Percentiles rank a stretch among this genome's conserved stretches.
These are phyloP conservation scores for Evansstolkia leycettana DNA, from an alignment of 495 filamentous ascomycete species.

Conservation along the genomic window DNA sequence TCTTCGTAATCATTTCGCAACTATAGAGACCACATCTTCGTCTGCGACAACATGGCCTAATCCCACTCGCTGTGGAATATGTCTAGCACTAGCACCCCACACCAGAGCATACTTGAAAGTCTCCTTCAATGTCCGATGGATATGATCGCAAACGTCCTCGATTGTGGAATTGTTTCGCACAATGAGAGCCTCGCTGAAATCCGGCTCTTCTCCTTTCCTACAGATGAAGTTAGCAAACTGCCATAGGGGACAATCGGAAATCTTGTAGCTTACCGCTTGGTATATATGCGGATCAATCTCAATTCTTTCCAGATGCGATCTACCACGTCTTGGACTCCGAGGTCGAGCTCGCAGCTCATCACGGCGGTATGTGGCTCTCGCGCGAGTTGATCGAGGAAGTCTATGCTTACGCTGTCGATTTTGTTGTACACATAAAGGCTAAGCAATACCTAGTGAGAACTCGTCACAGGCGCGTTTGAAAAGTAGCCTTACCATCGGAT, in stretches of 20 bases:
- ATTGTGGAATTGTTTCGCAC: constrained; percentile 78
- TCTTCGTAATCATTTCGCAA: constrained; percentile 31
- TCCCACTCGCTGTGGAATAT: constrained; percentile 90
- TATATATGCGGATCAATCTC: constrained; percentile 84
- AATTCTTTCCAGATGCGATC: constrained; percentile 95
- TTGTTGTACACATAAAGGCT: constrained; percentile 99
- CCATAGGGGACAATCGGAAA: neutral
- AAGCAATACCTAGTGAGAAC: constrained; percentile 1
- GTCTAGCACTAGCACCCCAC: constrained; percentile 91
- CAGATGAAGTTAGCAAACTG: neutral
- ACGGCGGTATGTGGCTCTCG: constrained; percentile 88
- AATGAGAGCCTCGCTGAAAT: constrained; percentile 89
- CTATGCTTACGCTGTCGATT: constrained; percentile 88
- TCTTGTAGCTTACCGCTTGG: constrained; percentile 64
- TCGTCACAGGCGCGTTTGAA: neutral
- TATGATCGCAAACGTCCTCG: constrained; percentile 93
- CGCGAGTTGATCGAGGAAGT: constrained; percentile 84
- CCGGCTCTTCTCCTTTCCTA: constrained; percentile 77
- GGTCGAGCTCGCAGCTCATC: constrained; percentile 95
- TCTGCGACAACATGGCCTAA: constrained; percentile 78
- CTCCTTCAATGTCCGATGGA: constrained; percentile 91
- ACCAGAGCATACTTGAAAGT: constrained; percentile 98
- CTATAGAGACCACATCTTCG: constrained; percentile 96
- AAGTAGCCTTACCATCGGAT: constrained; percentile 52
- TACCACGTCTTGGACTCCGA: constrained; percentile 92